A percentile compares a stretch with the other conserved stretches of the same genome.
These are phyloP conservation scores for Nicotiana undulata DNA, from an alignment of 257 asterid genomes.

Conservation along the genomic window DNA sequence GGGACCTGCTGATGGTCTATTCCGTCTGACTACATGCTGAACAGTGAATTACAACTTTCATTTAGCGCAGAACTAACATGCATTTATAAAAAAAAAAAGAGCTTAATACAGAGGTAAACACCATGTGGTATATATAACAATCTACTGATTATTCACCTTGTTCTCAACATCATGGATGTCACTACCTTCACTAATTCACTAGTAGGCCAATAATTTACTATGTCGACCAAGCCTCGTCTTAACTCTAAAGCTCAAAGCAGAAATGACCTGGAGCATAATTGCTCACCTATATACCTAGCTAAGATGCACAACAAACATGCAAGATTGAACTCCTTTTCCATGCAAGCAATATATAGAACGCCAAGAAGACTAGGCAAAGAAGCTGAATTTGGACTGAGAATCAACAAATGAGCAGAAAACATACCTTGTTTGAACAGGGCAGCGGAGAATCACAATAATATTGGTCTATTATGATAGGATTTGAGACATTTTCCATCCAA, in stretches of 20 bases:
- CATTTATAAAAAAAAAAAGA: not conserved
- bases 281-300: not conserved
- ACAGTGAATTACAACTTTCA: not conserved
- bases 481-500: slow-evolving; percentile 75
- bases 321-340: not conserved
- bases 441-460: slow-evolving; percentile 62
- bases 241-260: not conserved
- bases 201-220: not conserved
- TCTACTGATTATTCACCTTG: not conserved
- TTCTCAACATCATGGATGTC: not conserved
- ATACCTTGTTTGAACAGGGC: slow-evolving; percentile 74
- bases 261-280: not conserved
- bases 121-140: not conserved
- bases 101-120: not conserved
- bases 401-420: not conserved
- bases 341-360: not conserved
- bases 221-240: not conserved
- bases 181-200: not conserved
- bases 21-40: not conserved
- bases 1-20: not conserved
- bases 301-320: not conserved
- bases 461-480: slow-evolving; percentile 83
- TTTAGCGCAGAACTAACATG: not conserved
- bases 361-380: not conserved
- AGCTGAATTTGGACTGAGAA: not conserved